Percentiles rank a stretch among this genome's conserved stretches.
Evolutionary conservation across 108 stramenopile species (phyloP).

Genomic region (Nannochloropsis oceanica): DNA sequence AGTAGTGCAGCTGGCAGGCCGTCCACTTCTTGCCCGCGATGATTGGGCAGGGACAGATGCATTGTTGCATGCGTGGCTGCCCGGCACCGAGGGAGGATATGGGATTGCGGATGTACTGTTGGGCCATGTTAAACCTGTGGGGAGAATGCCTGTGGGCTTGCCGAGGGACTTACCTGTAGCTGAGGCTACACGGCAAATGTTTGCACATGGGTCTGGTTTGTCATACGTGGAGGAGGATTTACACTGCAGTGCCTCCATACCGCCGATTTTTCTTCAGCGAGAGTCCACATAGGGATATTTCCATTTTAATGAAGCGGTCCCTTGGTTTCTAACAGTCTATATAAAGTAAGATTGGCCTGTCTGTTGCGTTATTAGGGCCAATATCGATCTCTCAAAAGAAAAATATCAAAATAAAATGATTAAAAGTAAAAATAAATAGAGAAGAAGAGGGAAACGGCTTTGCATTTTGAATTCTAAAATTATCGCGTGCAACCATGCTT

Average conservation of each 20-base stretch:
- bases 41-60: not conserved
- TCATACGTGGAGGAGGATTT: not conserved
- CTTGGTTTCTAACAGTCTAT: not conserved
- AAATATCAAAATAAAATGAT: no score
- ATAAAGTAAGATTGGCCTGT: not conserved
- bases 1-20: not conserved
- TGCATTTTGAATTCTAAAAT: no score
- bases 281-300: not conserved
- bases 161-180: not conserved
- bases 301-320: not conserved
- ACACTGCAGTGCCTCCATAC: not conserved
- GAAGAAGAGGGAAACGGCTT: no score
- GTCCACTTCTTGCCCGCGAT: not conserved
- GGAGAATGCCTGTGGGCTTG: not conserved
- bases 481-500: no score
- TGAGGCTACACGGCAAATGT: not conserved
- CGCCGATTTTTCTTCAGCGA: not conserved
- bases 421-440: no score
- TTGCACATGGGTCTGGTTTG: not conserved
- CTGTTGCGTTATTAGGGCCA: not conserved
- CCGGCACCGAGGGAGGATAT: not conserved
- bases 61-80: not conserved
- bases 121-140: not conserved
- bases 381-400: no score
- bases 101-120: not conserved